Conservation (phyloP, 495 filamentous ascomycete species). For the Cercophora samala region DNA sequence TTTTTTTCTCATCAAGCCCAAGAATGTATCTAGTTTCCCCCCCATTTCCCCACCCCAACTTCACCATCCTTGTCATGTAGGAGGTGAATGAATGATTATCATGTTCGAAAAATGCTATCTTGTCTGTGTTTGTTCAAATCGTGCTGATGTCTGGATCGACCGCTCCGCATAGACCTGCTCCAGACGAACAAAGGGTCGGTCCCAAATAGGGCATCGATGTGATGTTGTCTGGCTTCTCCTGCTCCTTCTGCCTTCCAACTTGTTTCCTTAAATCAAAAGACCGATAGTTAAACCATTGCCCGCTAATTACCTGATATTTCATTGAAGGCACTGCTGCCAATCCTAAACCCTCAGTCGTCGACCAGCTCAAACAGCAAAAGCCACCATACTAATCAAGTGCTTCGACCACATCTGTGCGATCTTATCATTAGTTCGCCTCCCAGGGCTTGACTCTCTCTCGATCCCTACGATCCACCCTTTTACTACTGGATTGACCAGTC, state of each 20-base stretch:
- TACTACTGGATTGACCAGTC: background rate
- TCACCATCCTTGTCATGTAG: background rate
- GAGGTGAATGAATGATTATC: too few species aligned
- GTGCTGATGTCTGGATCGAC: background rate
- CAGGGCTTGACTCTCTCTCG: background rate
- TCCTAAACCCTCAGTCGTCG: too few species aligned
- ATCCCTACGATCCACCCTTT: background rate
- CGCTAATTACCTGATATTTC: too few species aligned
- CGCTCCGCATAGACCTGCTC: background rate
- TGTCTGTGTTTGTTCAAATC: background rate
- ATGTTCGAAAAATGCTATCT: too few species aligned
- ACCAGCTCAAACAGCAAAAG: too few species aligned
- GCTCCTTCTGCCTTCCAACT: too few species aligned
- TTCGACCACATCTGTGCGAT: background rate
- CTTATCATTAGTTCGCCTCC: background rate
- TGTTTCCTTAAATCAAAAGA: too few species aligned
- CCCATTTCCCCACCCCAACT: background rate
- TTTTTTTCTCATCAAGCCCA: background rate
- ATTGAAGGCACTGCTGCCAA: too few species aligned
- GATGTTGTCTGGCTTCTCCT: background rate
- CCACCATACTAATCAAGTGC: background rate
- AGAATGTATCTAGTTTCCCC: slow-evolving; percentile 8
- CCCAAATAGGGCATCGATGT: background rate
- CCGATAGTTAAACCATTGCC: too few species aligned
- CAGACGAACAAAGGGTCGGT: background rate